These are phyloP conservation scores for Zygoascus ofunaensis DNA, from an alignment of 805 yeast genomes.

Conservation along the genomic window DNA sequence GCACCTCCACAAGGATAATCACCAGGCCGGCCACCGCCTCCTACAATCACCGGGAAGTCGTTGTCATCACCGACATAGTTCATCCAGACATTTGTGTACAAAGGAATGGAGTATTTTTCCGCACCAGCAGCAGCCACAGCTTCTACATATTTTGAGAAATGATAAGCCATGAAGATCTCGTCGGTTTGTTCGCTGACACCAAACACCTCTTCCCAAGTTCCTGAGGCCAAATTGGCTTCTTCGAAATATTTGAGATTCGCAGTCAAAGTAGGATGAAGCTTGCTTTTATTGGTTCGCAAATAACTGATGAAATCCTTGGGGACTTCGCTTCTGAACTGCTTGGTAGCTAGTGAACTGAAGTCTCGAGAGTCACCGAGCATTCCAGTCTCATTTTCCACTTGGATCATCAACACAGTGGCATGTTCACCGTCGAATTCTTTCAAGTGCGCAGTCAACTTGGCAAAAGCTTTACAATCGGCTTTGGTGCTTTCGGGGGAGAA, in stretches of 20 bases:
- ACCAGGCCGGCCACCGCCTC: slow-evolving; percentile 15
- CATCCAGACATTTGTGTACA: slow-evolving; percentile 15
- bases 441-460: slow-evolving; percentile 10
- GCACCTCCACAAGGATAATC: slow-evolving; percentile 16
- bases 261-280: slow-evolving; percentile 4
- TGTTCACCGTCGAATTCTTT: slow-evolving; percentile 6
- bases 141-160: slow-evolving; percentile 13
- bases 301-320: slow-evolving; percentile 6
- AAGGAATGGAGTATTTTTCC: slow-evolving; percentile 9
- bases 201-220: slow-evolving; percentile 12
- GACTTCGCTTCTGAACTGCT: slow-evolving; percentile 5
- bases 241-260: slow-evolving; percentile 3
- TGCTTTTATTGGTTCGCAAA: not conserved
- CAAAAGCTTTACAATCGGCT: slow-evolving; percentile 13
- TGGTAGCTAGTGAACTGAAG: slow-evolving; percentile 1
- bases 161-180: slow-evolving; percentile 17
- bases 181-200: slow-evolving; percentile 9
- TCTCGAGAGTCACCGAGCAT: slow-evolving; percentile 15
- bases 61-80: slow-evolving; percentile 1
- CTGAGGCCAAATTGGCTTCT: not conserved
- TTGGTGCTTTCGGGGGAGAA: slow-evolving; percentile 3
- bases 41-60: no score
- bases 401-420: slow-evolving; percentile 14
- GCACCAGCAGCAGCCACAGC: slow-evolving; percentile 9
- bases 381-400: slow-evolving; percentile 15